These are phyloP conservation scores for Pythium insidiosum DNA, from an alignment of 352 stramenopile genomes.

Conservation along the genomic window DNA sequence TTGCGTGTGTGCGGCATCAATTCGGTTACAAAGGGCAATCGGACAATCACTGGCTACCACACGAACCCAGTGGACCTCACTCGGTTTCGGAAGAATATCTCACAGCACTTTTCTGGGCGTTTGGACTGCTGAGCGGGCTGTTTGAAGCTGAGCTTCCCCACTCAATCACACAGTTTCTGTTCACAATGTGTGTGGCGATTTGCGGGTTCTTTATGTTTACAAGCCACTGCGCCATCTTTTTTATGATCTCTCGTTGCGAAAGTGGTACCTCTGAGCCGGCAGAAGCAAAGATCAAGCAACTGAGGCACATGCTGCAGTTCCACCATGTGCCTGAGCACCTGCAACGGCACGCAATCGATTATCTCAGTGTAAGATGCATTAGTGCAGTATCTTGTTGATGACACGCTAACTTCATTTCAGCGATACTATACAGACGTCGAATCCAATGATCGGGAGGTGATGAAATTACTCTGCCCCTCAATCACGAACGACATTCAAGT, in stretches of 20 bases:
- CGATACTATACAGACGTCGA: conserved; percentile 60
- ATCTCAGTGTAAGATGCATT: conserved; percentile 28
- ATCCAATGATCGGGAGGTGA: conserved; percentile 60
- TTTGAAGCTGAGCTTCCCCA: conserved; percentile 65
- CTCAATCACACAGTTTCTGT: conserved; percentile 40
- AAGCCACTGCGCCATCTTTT: conserved; percentile 60
- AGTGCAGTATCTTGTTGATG: neutral
- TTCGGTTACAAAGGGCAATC: conserved; percentile 47
- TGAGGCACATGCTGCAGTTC: conserved; percentile 63
- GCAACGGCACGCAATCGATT: conserved; percentile 56
- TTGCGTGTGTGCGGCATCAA: conserved; percentile 46
- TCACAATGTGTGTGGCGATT: conserved; percentile 53
- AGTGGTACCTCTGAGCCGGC: conserved; percentile 47
- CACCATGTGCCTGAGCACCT: conserved; percentile 48
- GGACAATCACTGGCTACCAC: conserved; percentile 44
- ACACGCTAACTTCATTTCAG: conserved; percentile 13
- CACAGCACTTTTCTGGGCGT: conserved; percentile 51
- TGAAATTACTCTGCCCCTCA: conserved; percentile 58
- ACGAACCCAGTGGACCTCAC: conserved; percentile 14
- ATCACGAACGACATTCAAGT: conserved; percentile 75
- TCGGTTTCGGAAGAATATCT: conserved; percentile 29
- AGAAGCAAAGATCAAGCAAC: conserved; percentile 62
- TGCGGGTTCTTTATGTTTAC: conserved; percentile 70
- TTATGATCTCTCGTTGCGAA: conserved; percentile 76
- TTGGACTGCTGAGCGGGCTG: conserved; percentile 52